These are phyloP conservation scores for Paramecium pentaurelia DNA, from an alignment of 73 alveolate species.

Conservation along the genomic window DNA sequence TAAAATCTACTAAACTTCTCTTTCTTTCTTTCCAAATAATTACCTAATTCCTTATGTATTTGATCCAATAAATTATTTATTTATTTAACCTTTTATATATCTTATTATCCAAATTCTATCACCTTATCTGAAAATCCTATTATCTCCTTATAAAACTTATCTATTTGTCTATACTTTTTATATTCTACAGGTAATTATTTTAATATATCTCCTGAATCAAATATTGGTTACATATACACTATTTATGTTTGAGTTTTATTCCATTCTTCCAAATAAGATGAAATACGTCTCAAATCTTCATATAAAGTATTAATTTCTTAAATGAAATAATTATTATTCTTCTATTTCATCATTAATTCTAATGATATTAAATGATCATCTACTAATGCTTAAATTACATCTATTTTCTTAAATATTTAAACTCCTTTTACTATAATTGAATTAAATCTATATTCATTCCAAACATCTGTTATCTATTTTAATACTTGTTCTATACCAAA, in stretches of 20 bases:
- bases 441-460: background rate
- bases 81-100: background rate
- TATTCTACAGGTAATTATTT: slow-evolving; percentile 20
- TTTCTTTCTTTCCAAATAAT: slow-evolving; percentile 14
- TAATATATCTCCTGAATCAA: background rate
- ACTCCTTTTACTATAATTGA: background rate
- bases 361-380: slow-evolving; percentile 18
- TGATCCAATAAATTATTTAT: background rate
- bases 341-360: background rate
- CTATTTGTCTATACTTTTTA: background rate
- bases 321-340: background rate
- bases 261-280: background rate
- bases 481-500: background rate
- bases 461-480: background rate
- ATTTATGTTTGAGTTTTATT: background rate
- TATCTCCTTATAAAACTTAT: background rate
- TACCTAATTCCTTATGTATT: background rate
- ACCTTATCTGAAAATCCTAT: background rate
- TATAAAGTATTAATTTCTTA: background rate
- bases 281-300: background rate
- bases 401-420: background rate
- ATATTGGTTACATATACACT: background rate
- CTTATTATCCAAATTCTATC: background rate
- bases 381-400: background rate
- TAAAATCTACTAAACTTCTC: background rate